Percentiles rank a stretch among this genome's conserved stretches.
Evolutionary conservation across 139 green algal species (phyloP).

Genomic region (Chlorella sp.): DNA sequence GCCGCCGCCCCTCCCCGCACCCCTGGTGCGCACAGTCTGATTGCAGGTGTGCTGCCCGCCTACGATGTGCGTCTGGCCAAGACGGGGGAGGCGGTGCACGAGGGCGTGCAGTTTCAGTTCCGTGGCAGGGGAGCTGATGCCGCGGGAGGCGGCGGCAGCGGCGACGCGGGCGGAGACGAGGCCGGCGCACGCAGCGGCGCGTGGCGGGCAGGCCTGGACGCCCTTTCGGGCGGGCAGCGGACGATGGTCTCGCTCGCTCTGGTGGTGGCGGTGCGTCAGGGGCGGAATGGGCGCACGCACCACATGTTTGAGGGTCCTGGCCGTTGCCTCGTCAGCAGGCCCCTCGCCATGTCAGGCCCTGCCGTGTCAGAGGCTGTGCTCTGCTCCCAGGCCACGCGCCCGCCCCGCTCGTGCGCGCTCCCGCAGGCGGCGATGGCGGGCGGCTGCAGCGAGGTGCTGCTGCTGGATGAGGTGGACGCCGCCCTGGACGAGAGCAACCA

Average conservation of each 20-base stretch:
- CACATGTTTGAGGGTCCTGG: neutral
- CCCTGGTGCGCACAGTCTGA: too few species aligned
- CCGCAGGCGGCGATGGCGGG: conserved; percentile 18
- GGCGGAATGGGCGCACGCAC: neutral
- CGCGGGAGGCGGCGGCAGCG: neutral
- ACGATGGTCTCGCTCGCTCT: conserved; percentile 62
- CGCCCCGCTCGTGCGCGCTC: neutral
- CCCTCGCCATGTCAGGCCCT: too few species aligned
- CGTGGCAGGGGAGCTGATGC: neutral
- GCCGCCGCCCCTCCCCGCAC: too few species aligned
- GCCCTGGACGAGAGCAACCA: conserved; percentile 70
- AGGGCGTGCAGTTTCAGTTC: conserved; percentile 8
- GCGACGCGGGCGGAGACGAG: neutral
- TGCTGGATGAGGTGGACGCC: conserved; percentile 64
- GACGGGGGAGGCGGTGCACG: conserved; percentile 6
- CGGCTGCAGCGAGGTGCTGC: conserved; percentile 18
- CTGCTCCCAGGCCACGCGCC: neutral
- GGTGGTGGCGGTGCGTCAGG: conserved; percentile 42
- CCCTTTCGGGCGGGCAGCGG: conserved; percentile 64
- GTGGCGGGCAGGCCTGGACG: conserved; percentile 14
- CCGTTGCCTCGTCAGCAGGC: too few species aligned
- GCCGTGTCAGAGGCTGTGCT: too few species aligned
- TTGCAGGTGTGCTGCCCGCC: neutral
- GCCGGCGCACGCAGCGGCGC: neutral
- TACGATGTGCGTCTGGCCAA: conserved; percentile 10